These are phyloP conservation scores for Ustilago sp. DNA, from an alignment of 1,284 basidiomycete species.

Conservation along the genomic window DNA sequence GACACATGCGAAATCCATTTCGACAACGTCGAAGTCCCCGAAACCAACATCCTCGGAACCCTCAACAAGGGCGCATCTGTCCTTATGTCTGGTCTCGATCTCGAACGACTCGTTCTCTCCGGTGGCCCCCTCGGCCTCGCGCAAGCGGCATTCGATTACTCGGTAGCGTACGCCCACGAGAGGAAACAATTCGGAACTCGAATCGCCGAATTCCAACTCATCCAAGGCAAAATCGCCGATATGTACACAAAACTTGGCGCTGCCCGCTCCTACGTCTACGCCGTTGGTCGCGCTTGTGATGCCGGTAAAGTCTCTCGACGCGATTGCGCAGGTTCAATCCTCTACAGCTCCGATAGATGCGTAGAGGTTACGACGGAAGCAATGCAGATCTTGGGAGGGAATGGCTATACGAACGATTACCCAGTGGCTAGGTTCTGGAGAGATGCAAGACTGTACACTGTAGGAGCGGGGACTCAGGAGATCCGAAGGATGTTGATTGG, in stretches of 20 bases:
- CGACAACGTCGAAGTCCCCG: conserved; percentile 86
- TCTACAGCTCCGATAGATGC: conserved; percentile 52
- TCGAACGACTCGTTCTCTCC: conserved; percentile 89
- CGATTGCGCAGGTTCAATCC: conserved; percentile 63
- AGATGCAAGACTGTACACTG: conserved; percentile 60
- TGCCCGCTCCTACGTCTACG: conserved; percentile 89
- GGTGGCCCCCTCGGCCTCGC: conserved; percentile 85
- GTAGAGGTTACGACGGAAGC: conserved; percentile 60
- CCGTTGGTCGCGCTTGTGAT: conserved; percentile 73
- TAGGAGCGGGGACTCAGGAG: conserved; percentile 64
- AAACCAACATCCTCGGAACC: conserved; percentile 83
- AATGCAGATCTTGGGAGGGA: conserved; percentile 61
- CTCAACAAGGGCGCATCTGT: conserved; percentile 85
- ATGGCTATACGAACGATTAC: conserved; percentile 58
- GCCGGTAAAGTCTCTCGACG: conserved; percentile 71
- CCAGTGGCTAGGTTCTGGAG: conserved; percentile 54
- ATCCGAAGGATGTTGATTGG: conserved; percentile 64
- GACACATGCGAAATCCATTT: conserved; percentile 95
- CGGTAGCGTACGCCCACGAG: conserved; percentile 88
- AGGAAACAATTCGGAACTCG: conserved; percentile 88
- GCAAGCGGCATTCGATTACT: conserved; percentile 92
- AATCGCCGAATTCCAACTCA: conserved; percentile 91
- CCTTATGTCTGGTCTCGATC: conserved; percentile 92
- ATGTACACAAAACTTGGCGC: conserved; percentile 96
- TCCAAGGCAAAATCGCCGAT: conserved; percentile 86